Conservation (phyloP, 352 stramenopile species). For the Phytophthora sp. region DNA sequence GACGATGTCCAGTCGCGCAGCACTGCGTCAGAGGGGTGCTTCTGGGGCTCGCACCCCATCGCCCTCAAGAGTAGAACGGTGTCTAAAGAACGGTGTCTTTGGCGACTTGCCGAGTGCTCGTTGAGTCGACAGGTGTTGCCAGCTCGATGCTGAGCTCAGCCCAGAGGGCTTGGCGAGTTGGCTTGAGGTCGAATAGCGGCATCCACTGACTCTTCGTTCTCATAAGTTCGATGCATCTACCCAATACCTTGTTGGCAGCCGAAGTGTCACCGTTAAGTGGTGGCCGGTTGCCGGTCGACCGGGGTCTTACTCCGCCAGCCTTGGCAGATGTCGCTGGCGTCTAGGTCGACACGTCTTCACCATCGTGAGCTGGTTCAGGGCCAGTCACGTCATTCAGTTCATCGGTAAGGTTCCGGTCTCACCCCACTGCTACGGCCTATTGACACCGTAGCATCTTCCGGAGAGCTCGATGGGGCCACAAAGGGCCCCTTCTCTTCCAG, state of each 20-base stretch:
- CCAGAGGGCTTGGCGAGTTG: neutral
- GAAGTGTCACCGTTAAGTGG: neutral
- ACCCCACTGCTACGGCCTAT: neutral
- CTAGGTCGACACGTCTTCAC: too few species aligned
- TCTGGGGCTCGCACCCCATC: constrained; percentile 1
- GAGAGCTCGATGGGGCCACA: too few species aligned
- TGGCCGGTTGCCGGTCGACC: neutral
- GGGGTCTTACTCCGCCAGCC: too few species aligned
- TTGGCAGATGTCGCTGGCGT: too few species aligned
- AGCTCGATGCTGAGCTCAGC: neutral
- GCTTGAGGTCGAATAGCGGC: neutral
- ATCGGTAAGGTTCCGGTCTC: neutral
- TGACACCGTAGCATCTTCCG: neutral
- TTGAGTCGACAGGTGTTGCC: neutral
- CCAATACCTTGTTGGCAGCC: constrained; percentile 1
- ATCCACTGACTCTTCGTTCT: neutral
- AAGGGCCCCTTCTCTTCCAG: neutral
- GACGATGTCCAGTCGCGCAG: neutral
- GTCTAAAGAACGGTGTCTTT: too few species aligned
- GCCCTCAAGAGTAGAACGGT: neutral
- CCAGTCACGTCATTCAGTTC: neutral
- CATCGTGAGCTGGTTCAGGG: neutral
- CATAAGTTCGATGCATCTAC: neutral
- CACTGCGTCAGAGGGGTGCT: neutral
- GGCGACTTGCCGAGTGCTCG: neutral